Evolutionary conservation across 306 rosid species (phyloP), one percentile per base, ranked within the genome.

Genomic region (Nissolia schottii): DNA sequence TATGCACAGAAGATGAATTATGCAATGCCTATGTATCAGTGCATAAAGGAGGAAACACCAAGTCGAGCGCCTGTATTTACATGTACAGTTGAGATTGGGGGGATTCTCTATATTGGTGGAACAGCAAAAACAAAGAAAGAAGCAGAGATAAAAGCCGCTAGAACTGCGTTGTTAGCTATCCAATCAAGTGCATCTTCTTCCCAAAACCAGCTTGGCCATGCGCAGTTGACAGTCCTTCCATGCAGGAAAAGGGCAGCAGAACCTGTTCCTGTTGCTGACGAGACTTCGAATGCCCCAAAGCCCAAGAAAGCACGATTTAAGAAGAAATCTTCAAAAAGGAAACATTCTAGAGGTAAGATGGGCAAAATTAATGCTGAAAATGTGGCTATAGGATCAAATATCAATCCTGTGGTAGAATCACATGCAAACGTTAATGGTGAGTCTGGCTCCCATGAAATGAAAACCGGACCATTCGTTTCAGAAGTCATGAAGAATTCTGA

Each of bases 1-100:
- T 94, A 91, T 79, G 97, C 98, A 2, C 98, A 94, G 78, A 94
- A 94, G 86, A 94, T 89, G 98, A 94, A 88, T 73, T 94, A 83
- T 71, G 97, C 98, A 22, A 89, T 91, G 80, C 98, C 98, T 13
- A 27, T 72, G 49, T 94, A 94, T 81, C 82, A 70, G 55, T 87
- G 92, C 81, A 82, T 75, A 79, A 88, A 77, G 82, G 96, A 85
- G 45, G 91, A 85, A 56, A 70, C 79, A 49, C 77, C 90, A 1
- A 84, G 89, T 51, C 81, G 87, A 75, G 45, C 37, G 15, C 25
- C 87, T 1, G 69, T 24, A 25, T 94, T 77, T 82, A 86, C 90
- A 12, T 94, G 98, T 82, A 87, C 89, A 0, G 86, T 90, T 31
- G 98, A 91, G 80, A 87, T 94, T 29, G 98, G 98, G 48, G 97